Evolutionary conservation across 2,329 filamentous ascomycete species (phyloP).

Genomic region (Fusarium sp.): DNA sequence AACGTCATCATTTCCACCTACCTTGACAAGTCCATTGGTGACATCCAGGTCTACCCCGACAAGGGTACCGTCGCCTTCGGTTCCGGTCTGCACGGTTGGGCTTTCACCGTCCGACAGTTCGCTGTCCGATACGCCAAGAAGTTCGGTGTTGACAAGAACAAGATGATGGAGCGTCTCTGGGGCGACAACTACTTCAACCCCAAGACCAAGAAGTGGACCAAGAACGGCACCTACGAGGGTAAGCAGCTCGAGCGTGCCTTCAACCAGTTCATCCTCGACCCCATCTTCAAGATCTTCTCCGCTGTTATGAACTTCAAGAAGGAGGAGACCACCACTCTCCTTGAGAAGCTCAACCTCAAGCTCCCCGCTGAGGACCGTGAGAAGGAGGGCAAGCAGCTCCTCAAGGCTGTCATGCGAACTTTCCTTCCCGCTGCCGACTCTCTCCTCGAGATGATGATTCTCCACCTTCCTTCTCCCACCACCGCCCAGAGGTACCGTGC

Average conservation of each 20-base stretch:
- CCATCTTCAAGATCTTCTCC: constrained; percentile 99
- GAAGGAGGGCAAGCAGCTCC: constrained; percentile 95
- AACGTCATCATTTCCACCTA: constrained; percentile 99
- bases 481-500: constrained; percentile 98
- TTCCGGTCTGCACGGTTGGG: constrained; percentile 99
- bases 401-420: constrained; percentile 98
- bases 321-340: constrained; percentile 84
- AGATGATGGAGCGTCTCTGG: constrained; percentile 99
- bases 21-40: constrained; percentile 95
- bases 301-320: constrained; percentile 99
- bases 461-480: constrained; percentile 95
- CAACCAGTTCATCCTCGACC: constrained; percentile 99
- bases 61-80: constrained; percentile 98
- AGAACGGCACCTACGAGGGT: constrained; percentile 83
- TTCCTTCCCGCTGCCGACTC: constrained; percentile 99
- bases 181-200: constrained; percentile 99
- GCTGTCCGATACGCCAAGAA: constrained; percentile 98
- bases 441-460: constrained; percentile 99
- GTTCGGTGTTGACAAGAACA: constrained; percentile 99
- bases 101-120: constrained; percentile 99
- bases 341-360: constrained; percentile 96
- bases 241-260: constrained; percentile 96
- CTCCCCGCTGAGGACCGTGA: constrained; percentile 87
- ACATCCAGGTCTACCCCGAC: constrained; percentile 98
- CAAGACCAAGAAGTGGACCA: constrained; percentile 99